A percentile compares a stretch with the other conserved stretches of the same genome.
These are phyloP conservation scores for Malus hybrid DNA, from an alignment of 331 rosid species.

Conservation along the genomic window DNA sequence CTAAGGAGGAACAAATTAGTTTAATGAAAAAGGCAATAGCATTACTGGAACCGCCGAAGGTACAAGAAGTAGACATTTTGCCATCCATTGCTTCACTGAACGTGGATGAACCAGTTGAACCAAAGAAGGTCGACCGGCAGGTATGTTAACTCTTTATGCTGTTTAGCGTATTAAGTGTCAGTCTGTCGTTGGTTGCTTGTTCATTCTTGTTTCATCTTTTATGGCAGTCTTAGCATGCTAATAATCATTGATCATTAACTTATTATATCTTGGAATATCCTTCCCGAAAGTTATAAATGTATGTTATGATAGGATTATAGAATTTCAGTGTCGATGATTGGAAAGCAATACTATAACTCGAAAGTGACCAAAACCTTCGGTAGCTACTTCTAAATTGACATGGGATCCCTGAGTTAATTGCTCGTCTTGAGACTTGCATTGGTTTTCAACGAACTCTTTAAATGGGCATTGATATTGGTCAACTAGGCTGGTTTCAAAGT, in stretches of 20 bases:
- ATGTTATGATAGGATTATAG: neutral
- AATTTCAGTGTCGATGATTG: neutral
- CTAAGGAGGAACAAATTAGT: slow-evolving; percentile 33
- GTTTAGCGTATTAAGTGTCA: neutral
- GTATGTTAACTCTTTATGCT: slow-evolving; percentile 22
- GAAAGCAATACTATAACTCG: neutral
- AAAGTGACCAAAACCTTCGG: neutral
- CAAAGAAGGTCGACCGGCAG: slow-evolving; percentile 59
- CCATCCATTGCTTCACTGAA: slow-evolving; percentile 18
- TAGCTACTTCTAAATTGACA: neutral
- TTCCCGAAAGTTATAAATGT: neutral
- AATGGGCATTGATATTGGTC: neutral
- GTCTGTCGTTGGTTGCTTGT: neutral
- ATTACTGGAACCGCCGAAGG: slow-evolving; percentile 46
- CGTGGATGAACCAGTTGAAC: slow-evolving; percentile 22
- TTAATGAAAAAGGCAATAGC: slow-evolving; percentile 36
- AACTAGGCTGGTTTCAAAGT: neutral
- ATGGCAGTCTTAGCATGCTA: neutral
- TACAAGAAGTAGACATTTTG: slow-evolving; percentile 22
- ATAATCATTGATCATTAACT: neutral
- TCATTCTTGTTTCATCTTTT: neutral
- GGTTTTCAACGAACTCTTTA: neutral
- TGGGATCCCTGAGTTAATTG: neutral
- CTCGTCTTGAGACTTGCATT: neutral
- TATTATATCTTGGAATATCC: neutral